phyloP scores from a whole-genome alignment of 2,329 filamentous ascomycete species.

The Exophiala dermatitidis region DNA sequence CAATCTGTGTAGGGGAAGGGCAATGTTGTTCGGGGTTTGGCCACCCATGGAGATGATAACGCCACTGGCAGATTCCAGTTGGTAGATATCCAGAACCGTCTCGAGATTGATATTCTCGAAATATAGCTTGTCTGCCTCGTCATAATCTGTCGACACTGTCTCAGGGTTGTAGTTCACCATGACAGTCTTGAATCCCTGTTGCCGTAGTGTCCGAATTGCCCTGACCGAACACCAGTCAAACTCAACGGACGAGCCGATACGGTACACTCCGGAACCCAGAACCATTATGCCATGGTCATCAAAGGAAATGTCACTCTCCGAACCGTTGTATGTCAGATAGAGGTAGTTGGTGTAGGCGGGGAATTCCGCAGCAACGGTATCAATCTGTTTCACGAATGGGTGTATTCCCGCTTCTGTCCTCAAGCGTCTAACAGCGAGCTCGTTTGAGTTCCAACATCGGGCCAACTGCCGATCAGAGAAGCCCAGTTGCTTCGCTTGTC shows the following conservation, averaged over 20 bases:
- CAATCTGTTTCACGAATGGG: slow-evolving; percentile 94
- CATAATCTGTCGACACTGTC: slow-evolving; percentile 83
- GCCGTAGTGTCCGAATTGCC: slow-evolving; percentile 81
- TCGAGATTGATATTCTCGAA: slow-evolving; percentile 94
- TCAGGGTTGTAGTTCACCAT: slow-evolving; percentile 96
- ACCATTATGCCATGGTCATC: slow-evolving; percentile 94
- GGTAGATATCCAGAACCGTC: slow-evolving; percentile 86
- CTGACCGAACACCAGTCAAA: slow-evolving; percentile 99
- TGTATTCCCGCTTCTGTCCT: slow-evolving; percentile 79
- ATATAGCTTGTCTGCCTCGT: slow-evolving; percentile 88
- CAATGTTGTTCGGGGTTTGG: slow-evolving; percentile 96
- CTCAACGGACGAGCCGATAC: slow-evolving; percentile 94
- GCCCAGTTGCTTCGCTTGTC: slow-evolving; percentile 83
- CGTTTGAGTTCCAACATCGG: slow-evolving; percentile 90
- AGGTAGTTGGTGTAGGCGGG: slow-evolving; percentile 92
- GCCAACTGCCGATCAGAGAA: slow-evolving; percentile 92
- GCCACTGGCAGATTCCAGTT: slow-evolving; percentile 73
- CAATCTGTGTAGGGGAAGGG: slow-evolving; percentile 75
- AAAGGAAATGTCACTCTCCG: slow-evolving; percentile 74
- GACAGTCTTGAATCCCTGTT: slow-evolving; percentile 81
- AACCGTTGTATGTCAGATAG: slow-evolving; percentile 91
- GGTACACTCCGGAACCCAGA: slow-evolving; percentile 88
- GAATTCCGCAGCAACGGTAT: slow-evolving; percentile 96
- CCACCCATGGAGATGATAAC: slow-evolving; percentile 95
- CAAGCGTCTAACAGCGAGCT: slow-evolving; percentile 76